Evolutionary conservation across 2,329 filamentous ascomycete genomes (phyloP).

Genomic region (Colletotrichum nymphaeae): DNA sequence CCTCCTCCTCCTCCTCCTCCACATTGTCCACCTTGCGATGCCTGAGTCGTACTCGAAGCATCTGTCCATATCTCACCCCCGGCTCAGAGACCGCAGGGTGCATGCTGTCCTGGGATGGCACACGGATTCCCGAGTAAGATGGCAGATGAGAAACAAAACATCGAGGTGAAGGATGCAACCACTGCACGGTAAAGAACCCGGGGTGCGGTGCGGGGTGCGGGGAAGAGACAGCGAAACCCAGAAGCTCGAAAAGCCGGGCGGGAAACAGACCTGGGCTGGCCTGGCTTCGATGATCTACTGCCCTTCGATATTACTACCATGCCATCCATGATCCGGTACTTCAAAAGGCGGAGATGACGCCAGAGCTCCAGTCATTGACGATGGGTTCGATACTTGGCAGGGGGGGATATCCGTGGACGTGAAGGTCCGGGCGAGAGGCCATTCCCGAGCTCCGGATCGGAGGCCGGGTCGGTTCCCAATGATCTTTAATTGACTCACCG

Average conservation of each 20-base stretch:
- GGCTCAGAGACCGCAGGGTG: not conserved
- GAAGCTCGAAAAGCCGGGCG: not conserved
- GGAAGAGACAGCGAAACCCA: not conserved
- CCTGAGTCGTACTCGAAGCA: not conserved
- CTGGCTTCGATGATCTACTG: not conserved
- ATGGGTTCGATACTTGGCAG: not conserved
- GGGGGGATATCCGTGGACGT: too few relatives aligned
- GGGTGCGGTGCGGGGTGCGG: constrained; percentile 8
- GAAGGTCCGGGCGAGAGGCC: not conserved
- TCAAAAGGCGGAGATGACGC: not conserved
- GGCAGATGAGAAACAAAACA: not conserved
- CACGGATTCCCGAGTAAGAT: not conserved
- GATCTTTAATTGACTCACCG: not conserved
- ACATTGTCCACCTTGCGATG: not conserved
- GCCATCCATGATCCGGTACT: too few relatives aligned
- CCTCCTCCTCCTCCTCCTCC: not conserved
- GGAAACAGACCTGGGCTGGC: not conserved
- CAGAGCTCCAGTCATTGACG: not conserved
- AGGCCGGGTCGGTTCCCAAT: not conserved
- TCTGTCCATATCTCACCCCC: not conserved
- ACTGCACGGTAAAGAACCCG: not conserved
- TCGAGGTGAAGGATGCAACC: not conserved
- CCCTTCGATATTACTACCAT: not conserved
- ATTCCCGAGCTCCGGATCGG: not conserved
- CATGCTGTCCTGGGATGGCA: not conserved